Evolutionary conservation across 2,329 filamentous ascomycete species (phyloP).

Genomic region (Xylariaceae sp.): DNA sequence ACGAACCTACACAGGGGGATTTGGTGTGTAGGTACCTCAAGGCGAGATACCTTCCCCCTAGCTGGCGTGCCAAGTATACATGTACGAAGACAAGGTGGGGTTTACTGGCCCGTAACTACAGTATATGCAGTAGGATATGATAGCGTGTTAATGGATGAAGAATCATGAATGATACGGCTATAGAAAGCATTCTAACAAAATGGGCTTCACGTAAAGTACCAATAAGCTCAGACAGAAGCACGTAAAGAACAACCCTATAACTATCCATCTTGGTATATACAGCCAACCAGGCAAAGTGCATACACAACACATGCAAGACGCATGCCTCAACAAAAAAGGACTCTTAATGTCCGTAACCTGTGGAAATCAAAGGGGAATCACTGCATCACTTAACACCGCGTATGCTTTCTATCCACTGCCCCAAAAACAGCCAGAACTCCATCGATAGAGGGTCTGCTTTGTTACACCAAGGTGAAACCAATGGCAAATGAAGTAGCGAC

Average conservation of each 20-base stretch:
- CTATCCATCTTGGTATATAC: conserved; percentile 26
- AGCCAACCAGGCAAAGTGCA: conserved; percentile 24
- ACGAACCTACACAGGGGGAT: too few relatives aligned
- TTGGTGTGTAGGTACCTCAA: too few relatives aligned
- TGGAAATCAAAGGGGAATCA: conserved; percentile 28
- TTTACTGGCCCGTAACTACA: too few relatives aligned
- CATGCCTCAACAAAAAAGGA: conserved; percentile 16
- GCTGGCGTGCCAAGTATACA: too few relatives aligned
- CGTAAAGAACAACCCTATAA: conserved; percentile 4
- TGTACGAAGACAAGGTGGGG: too few relatives aligned
- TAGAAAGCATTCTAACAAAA: neutral
- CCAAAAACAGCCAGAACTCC: conserved; percentile 22
- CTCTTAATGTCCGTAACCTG: conserved; percentile 19
- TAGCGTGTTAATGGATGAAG: neutral
- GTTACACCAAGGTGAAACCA: conserved; percentile 27
- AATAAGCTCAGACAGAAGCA: conserved; percentile 4
- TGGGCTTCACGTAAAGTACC: conserved; percentile 5
- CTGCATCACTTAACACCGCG: conserved; percentile 27
- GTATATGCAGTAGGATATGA: too few relatives aligned
- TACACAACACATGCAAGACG: conserved; percentile 26
- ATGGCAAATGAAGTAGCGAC: conserved; percentile 28
- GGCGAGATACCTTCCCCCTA: too few relatives aligned
- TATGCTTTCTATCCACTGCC: conserved; percentile 24
- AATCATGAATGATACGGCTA: neutral
- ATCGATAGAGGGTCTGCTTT: neutral